Base-by-base conservation (phyloP, 805 yeast genomes). In the Kazachstania kunashirensis region DNA sequence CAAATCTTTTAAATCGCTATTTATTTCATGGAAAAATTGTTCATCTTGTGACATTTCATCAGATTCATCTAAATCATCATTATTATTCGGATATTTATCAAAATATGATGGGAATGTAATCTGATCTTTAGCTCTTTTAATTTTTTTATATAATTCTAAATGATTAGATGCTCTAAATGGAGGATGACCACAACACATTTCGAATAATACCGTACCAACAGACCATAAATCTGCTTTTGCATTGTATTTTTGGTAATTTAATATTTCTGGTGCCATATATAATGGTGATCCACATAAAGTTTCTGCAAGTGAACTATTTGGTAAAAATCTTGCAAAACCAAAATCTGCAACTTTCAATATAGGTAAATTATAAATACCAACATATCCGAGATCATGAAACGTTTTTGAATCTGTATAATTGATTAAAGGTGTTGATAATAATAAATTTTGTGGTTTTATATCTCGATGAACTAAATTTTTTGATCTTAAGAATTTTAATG, bases 211-310 rank as follows among this genome's bases (percentile, higher is more conserved):
- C 1, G 97, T 94, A 3, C 98, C 98, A 4, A 89, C 95, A 6
- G 96, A 86, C 98, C 98, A 92, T 45, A 92, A 62, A 56, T 92
- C 98, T 0, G 96, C 97, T 57, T 86, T 88, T 5, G 97, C 98
- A 48, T 88, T 86, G 63, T 92, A 92, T 61, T 86, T 92, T 57
- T 92, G 96, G 53, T 84, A 88, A 44, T 94, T 70, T 48, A 92
- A 66, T 33, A 92, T 92, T 62, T 92, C 98, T 0, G 98, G 98
- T 0, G 98, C 98, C 98, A 92, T 92, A 61, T 92, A 92, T 30
- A 92, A 70, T 3, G 98, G 98, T 9, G 95, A 84, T 1, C 98
- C 98, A 68, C 98, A 92, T 47, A 92, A 66, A 2, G 98, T 92
- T 56, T 92, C 98, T 1, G 97, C 97, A 74, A 92, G 69, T 2